A percentile compares a stretch with the other conserved stretches of the same genome.
Evolutionary conservation across 768 basidiomycete genomes (phyloP).

Genomic region (Pluteus cervinus): DNA sequence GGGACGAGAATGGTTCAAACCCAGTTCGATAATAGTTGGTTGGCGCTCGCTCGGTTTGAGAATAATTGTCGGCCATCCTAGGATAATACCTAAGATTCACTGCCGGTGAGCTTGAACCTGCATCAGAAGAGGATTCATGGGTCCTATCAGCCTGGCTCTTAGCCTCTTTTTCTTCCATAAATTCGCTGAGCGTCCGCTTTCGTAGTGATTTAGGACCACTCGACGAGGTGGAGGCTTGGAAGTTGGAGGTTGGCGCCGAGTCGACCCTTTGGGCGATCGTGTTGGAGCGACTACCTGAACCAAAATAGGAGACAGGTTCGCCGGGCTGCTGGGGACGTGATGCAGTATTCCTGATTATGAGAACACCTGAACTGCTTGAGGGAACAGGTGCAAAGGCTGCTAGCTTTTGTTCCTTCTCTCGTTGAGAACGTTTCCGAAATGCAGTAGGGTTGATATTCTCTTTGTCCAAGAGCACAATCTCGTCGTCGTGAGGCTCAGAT

Average conservation of each 20-base stretch:
- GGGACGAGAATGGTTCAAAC: slow-evolving; percentile 31
- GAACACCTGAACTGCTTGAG: background rate
- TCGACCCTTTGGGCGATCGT: no score
- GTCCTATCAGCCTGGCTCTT: slow-evolving; percentile 21
- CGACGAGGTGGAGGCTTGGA: no score
- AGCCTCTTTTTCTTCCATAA: slow-evolving; percentile 60
- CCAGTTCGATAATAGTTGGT: slow-evolving; percentile 33
- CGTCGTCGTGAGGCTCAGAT: slow-evolving; percentile 36
- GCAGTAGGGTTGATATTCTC: slow-evolving; percentile 61
- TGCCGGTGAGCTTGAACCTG: slow-evolving; percentile 10
- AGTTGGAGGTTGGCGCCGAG: no score
- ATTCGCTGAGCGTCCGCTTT: slow-evolving; percentile 63
- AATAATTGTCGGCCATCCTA: slow-evolving; percentile 21
- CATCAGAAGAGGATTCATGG: slow-evolving; percentile 6
- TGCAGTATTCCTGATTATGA: no score
- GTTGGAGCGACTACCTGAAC: no score
- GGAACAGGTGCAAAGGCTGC: background rate
- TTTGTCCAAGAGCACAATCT: slow-evolving; percentile 60
- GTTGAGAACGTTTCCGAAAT: slow-evolving; percentile 34
- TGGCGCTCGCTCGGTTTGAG: slow-evolving; percentile 22
- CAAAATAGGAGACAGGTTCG: background rate
- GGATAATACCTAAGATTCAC: slow-evolving; percentile 33
- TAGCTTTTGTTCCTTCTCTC: slow-evolving; percentile 12
- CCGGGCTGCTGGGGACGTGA: no score
- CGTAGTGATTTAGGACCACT: slow-evolving; percentile 20